A percentile compares a stretch with the other conserved stretches of the same genome.
Evolutionary conservation across 192 early-diverging fungal genomes (phyloP).

Genomic region (Podila minutissima): DNA sequence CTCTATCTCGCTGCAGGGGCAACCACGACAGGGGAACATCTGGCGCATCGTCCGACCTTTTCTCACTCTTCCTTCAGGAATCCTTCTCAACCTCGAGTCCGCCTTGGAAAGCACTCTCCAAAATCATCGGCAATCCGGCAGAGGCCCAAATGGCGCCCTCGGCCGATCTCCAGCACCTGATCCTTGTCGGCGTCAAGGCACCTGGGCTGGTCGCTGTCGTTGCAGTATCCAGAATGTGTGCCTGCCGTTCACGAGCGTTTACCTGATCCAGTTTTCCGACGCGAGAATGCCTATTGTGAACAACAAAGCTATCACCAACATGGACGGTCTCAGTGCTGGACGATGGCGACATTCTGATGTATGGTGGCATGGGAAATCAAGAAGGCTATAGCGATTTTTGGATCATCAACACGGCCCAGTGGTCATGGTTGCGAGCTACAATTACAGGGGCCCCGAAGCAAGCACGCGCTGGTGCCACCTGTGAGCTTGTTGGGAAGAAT

Average conservation of each 20-base stretch:
- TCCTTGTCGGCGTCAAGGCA: slow-evolving; percentile 13
- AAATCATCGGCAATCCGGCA: neutral
- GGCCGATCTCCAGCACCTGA: slow-evolving; percentile 7
- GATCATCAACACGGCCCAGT: slow-evolving; percentile 1
- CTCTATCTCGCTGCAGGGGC: slow-evolving; percentile 31
- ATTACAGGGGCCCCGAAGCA: neutral
- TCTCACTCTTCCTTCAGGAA: slow-evolving; percentile 14
- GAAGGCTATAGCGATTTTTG: slow-evolving; percentile 22
- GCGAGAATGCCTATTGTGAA: neutral
- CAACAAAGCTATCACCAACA: neutral
- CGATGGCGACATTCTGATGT: slow-evolving; percentile 36
- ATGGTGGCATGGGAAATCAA: slow-evolving; percentile 17
- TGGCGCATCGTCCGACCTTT: slow-evolving; percentile 8
- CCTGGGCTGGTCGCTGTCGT: slow-evolving; percentile 10
- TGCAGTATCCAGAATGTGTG: slow-evolving; percentile 5
- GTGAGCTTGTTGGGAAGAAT: slow-evolving; percentile 8
- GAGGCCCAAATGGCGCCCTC: slow-evolving; percentile 15
- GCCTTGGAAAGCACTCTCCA: slow-evolving; percentile 7
- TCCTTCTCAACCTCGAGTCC: slow-evolving; percentile 2
- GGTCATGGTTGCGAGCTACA: slow-evolving; percentile 1
- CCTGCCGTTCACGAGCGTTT: slow-evolving; percentile 8
- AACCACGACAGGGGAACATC: neutral
- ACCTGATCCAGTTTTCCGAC: slow-evolving; percentile 13
- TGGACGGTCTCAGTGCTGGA: slow-evolving; percentile 5
- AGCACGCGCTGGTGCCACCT: slow-evolving; percentile 29